Percentiles rank a stretch among this genome's conserved stretches.
phyloP scores from a whole-genome alignment of 2,329 filamentous ascomycete genomes.

The Hymenoscyphus repandus region DNA sequence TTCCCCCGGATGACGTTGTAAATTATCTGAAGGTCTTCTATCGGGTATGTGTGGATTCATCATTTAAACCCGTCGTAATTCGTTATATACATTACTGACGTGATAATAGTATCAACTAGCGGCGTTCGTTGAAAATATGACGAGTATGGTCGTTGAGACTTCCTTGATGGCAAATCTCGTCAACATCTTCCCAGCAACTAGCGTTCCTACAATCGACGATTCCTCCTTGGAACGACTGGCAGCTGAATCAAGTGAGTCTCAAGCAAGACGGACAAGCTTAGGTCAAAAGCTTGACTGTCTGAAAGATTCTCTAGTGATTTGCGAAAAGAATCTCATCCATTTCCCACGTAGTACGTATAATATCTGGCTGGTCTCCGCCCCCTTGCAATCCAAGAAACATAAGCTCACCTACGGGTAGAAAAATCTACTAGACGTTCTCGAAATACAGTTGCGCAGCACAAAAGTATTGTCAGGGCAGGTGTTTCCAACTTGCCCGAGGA shows the following conservation, averaged over 20 bases:
- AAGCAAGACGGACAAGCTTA: not conserved
- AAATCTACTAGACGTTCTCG: no score
- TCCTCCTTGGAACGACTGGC: not conserved
- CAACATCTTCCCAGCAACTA: not conserved
- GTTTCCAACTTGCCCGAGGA: no score
- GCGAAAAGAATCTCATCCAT: not conserved
- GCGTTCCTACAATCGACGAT: not conserved
- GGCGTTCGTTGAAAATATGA: constrained; percentile 44
- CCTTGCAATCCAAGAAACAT: no score
- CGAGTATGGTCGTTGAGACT: constrained; percentile 84
- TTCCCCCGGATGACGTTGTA: not conserved
- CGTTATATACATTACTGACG: not conserved
- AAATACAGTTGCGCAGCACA: no score
- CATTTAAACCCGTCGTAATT: not conserved
- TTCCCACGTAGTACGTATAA: not conserved
- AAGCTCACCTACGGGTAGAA: no score
- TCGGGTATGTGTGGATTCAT: not conserved
- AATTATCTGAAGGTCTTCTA: not conserved
- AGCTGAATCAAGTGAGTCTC: not conserved
- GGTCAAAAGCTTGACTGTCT: not conserved
- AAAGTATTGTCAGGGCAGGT: no score
- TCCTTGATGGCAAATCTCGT: not conserved
- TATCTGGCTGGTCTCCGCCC: no score
- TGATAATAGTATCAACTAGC: not conserved
- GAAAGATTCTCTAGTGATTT: not conserved